Base-by-base conservation (phyloP, 371 early-diverging fungal genomes). In the Circinella umbellata region DNA sequence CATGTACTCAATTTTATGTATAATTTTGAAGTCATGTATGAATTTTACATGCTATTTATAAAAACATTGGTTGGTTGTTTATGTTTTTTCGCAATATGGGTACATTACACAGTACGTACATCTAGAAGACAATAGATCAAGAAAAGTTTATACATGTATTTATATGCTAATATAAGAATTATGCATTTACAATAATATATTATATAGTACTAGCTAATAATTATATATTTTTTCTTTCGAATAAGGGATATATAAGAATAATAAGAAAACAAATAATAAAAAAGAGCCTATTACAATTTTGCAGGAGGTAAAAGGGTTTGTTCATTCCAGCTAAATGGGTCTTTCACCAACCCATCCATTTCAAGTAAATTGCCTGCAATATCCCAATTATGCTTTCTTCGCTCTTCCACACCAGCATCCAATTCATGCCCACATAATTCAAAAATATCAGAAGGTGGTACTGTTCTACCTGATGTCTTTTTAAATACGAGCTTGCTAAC, bases 401-500 rank as follows among this genome's bases (percentile, higher is more conserved):
- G 77, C 49, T 73, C 71, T 66, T 79, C 77, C 38, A 76, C 66
- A 4, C 18, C 55, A 6, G 63, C 72, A 8, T 49, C 48, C 55
- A 77, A n/a, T n/a, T 73, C 61, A 63, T 79, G 83, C 8, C 82
- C 82, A 67, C 77, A 76, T 20, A 75, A 35, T 48, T 75, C 76
- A 53, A 83, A 59, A 1, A 84, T 76, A 13, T 73, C 69, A 1
- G 47, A 53, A 2, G 86, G 84, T 4, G 71, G 63, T 10, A 82
- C 72, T 1, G 84, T 86, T 35, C 80, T 81, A 5, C 86, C 84
- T 8, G 71, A 73, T 4, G 71, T 51, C 39, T 67, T 73, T 54
- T 86, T 86, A 47, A 84, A 83, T 0, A 86, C 83, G n/a, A 81
- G 53, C 36, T 80, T 83, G 63, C 75, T 73, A 14, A 81, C 55